Base-by-base conservation (phyloP, 2,329 filamentous ascomycete species). In the Aspergillus fijiensis region DNA sequence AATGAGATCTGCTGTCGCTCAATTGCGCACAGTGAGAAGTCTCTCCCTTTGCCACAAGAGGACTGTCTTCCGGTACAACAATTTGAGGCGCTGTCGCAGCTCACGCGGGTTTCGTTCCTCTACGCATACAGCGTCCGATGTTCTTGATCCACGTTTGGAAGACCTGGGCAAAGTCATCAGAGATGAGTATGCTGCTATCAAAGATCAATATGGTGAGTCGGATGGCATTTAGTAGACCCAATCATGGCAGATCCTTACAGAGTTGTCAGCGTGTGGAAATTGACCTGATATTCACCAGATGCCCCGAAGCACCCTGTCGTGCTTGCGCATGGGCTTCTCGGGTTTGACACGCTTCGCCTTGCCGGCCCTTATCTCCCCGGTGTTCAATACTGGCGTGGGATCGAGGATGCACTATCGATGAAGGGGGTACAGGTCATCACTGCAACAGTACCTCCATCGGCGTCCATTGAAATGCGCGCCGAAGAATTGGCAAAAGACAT, bases 331-430 rank as follows among this genome's bases (percentile, higher is more conserved):
- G 86, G 86, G n/a, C 78, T 88, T 11, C 75, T 88, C 21, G 86
- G 86, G n/a, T 88, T 88, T 70, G 84, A 87, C 65, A 85, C 88
- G 69, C 71, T 88, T 10, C 83, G 79, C 16, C 75, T 86, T 5
- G 83, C 79, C 2, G 85, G 85, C 0, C 72, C 73, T 12, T 75
- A 77, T 42, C 71, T 87, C 5, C 86, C 85, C 0, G 83, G 84
- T 0, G 78, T 88, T 23, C 81, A 86, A 57, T 88, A 88, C 69
- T 88, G 86, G 86, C 81, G 85, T 49, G 86, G 86, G 1, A 87
- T 88, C 39, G 82, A 78, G 29, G 83, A 87, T 65, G 85, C 84
- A 7, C 70, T 87, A 27, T 76, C 77, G 3, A 76, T 80, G 35
- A 84, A 84, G 65, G 82, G 82, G 2, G 79, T 87, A 23, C 81